Base-by-base conservation (phyloP, 2,329 filamentous ascomycete species). In the Sporothrix pallida region DNA sequence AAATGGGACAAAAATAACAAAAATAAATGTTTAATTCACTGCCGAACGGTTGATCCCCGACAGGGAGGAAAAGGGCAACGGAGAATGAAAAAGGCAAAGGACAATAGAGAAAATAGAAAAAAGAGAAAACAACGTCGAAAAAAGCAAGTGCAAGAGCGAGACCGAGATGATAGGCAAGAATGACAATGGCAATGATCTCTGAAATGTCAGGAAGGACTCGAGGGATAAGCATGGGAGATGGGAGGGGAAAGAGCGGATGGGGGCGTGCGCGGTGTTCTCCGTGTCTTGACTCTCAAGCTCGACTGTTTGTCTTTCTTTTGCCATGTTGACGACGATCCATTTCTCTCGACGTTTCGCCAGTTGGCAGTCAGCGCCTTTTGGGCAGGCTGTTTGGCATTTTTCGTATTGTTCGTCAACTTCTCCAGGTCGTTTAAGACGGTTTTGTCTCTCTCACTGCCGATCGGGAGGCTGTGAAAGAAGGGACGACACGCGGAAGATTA, bases 311-410 rank as follows among this genome's bases (percentile, higher is more conserved):
- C n/a, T 67, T 44, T 67, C 31, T 67, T 67, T 20, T 67, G 31
- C 62, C 62, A 26, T 67, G n/a, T 48, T 23, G 62, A 46, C 60
- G 62, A 48, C 62, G 62, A 67, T 67, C 62, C 62, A 67, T 67
- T 65, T 26, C 20, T 48, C 12, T 17, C 62, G 42, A 26, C 37
- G 71, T 63, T 52, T 68, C 46, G 44, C n/a, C 15, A 37, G 31
- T 37, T 37, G 31, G 5, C 31, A 37, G 31, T 37, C 31, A 37
- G 31, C 31, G 31, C 31, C 31, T 6, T 37, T 37, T 37, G 31
- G 31, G 7, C 2, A 37, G 31, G 31, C 31, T 42, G 7, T 42
- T 60, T 42, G 56, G 15, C 20, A 20, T 15, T 48, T 23, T 8
- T 65, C 7, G 20, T 37, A 6, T 17, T 2, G 8, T 26, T 48